Base-by-base conservation (phyloP, 441 rosid genomes). In the Codiaeum variegatum region DNA sequence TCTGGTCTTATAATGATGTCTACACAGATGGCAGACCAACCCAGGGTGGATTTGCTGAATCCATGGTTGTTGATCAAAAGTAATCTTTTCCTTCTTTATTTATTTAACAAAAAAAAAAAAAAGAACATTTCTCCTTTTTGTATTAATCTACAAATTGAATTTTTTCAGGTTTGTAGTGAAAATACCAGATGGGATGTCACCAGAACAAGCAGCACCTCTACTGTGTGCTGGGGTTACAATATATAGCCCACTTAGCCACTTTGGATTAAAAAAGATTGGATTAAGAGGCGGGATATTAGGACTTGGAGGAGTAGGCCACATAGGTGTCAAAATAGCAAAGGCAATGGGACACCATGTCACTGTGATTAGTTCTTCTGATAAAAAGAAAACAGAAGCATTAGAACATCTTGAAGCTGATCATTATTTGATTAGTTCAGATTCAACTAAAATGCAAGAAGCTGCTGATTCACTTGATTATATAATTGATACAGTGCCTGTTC, bases 271-370 rank as follows among this genome's bases (percentile, higher is more conserved):
- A 42, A 67, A 36, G 68, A 83, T 84, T 55, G 95, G 94, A 15
- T 73, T 89, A 16, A 84, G 90, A 75, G 83, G 91, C 75, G 97
- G 92, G 46, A 88, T 94, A 23, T 82, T 80, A 36, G 98, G 98
- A 61, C 96, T 90, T 72, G 97, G 97, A 75, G 97, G 98, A 66
- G 87, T 90, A 16, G 98, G 97, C 19, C 98, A 94, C 73, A 76
- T 92, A 68, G 98, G 94, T 26, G 91, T 93, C 28, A 88, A 88
- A 78, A 78, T 93, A 28, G 97, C 91, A 21, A 93, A 90, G 78
- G 94, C 97, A 44, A 89, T 88, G 82, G 97, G 97, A n/a, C 82
- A 90, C 75, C 90, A 84, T 75, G 90, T 94, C 24, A 89, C 95
- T 24, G 94, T 88, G 69, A 90, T 94, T 38, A 92, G 97, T 78